Evolutionary conservation across 2,329 filamentous ascomycete genomes (phyloP).

Genomic region (Keithomyces neogunnii): DNA sequence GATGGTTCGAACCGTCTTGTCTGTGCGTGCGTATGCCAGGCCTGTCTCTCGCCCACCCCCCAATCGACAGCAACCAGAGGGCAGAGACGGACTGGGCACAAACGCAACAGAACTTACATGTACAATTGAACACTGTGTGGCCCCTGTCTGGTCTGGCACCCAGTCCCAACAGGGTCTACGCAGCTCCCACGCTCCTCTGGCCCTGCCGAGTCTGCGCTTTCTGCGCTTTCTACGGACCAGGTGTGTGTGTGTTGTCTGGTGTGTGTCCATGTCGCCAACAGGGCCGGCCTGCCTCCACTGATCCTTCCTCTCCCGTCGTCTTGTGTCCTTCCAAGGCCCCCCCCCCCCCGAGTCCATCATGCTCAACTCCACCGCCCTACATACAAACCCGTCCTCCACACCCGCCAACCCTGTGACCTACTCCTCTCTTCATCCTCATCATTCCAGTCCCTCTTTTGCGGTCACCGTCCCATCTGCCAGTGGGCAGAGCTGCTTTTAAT

Average conservation of each 20-base stretch:
- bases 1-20: no score
- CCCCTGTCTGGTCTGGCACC: neutral
- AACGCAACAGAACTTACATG: no score
- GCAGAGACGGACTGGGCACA: no score
- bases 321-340: neutral
- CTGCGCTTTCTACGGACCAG: neutral
- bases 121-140: neutral
- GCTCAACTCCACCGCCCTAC: constrained; percentile 9
- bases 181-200: neutral
- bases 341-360: neutral
- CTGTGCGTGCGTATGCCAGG: no score
- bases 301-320: no score
- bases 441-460: constrained; percentile 25
- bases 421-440: constrained; percentile 19
- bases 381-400: constrained; percentile 11
- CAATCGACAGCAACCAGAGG: neutral
- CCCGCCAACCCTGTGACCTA: constrained; percentile 11
- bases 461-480: constrained; percentile 11
- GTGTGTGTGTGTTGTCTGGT: neutral
- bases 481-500: constrained; percentile 5
- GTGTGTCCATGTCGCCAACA: neutral
- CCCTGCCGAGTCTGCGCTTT: neutral
- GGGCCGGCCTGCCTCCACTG: neutral
- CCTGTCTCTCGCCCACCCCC: no score
- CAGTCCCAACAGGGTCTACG: neutral